These are phyloP conservation scores for Trametes elegans DNA, from an alignment of 768 basidiomycete genomes.

Conservation along the genomic window DNA sequence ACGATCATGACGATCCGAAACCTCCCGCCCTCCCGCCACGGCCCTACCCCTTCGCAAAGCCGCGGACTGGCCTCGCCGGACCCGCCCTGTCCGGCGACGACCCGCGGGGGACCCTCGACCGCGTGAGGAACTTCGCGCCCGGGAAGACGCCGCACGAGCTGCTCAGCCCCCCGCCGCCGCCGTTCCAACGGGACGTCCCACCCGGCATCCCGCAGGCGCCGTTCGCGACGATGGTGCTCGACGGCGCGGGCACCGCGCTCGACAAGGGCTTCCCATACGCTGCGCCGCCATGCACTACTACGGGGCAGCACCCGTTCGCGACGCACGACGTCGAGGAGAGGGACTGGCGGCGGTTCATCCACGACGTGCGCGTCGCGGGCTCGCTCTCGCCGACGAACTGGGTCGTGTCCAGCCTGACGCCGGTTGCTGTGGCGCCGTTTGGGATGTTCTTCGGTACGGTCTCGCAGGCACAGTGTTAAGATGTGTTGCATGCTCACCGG, in stretches of 20 bases:
- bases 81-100: too few species aligned
- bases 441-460: constrained; percentile 12
- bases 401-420: constrained; percentile 9
- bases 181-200: constrained; percentile 22
- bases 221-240: constrained; percentile 34
- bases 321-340: constrained; percentile 47
- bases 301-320: constrained; percentile 47
- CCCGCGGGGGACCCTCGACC: too few species aligned
- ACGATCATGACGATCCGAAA: too few species aligned
- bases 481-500: not conserved
- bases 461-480: too few species aligned
- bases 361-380: constrained; percentile 13
- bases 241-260: constrained; percentile 34
- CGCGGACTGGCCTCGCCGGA: too few species aligned
- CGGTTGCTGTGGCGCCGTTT: constrained; percentile 4
- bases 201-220: constrained; percentile 13
- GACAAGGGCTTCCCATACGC: constrained; percentile 42
- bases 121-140: too few species aligned
- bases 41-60: too few species aligned
- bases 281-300: constrained; percentile 41
- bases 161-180: constrained; percentile 23
- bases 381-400: constrained; percentile 4
- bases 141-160: constrained; percentile 5
- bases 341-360: constrained; percentile 46
- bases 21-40: too few species aligned